Percentiles rank a stretch among this genome's conserved stretches.
Evolutionary conservation across 2,329 filamentous ascomycete species (phyloP).

Genomic region (Teratosphaeria nubilosa): DNA sequence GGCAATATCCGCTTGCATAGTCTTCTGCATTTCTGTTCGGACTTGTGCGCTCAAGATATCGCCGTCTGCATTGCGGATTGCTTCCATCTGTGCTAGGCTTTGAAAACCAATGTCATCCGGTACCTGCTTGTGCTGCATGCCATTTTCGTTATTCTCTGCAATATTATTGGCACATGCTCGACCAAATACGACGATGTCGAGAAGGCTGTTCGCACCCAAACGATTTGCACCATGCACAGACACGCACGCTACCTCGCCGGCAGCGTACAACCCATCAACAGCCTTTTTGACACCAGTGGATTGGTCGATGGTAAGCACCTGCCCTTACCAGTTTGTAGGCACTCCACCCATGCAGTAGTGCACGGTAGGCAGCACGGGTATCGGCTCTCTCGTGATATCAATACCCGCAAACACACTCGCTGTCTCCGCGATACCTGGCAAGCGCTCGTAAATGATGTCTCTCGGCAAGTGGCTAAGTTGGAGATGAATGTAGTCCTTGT

Average conservation of each 20-base stretch:
- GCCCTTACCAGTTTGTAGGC: constrained; percentile 40
- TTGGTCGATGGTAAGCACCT: constrained; percentile 33
- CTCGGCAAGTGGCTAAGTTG: constrained; percentile 39
- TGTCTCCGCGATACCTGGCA: constrained; percentile 43
- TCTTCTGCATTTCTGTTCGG: constrained; percentile 34
- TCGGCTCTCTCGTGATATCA: constrained; percentile 40
- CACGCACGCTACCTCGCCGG: constrained; percentile 40
- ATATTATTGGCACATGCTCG: constrained; percentile 36
- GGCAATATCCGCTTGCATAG: constrained; percentile 38
- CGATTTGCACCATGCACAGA: constrained; percentile 41
- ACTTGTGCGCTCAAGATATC: constrained; percentile 29
- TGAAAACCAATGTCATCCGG: constrained; percentile 24
- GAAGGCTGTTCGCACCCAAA: constrained; percentile 39
- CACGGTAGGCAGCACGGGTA: constrained; percentile 42
- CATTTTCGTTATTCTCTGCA: constrained; percentile 29
- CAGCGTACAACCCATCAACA: constrained; percentile 39
- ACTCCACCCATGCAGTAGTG: constrained; percentile 45
- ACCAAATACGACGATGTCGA: constrained; percentile 43
- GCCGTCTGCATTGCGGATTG: constrained; percentile 29
- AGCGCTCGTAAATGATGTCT: constrained; percentile 37
- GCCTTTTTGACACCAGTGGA: constrained; percentile 29
- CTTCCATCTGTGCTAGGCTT: constrained; percentile 23
- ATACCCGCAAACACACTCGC: constrained; percentile 41
- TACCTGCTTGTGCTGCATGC: constrained; percentile 25
- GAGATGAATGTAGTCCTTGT: constrained; percentile 40